Evolutionary conservation across 768 basidiomycete genomes (phyloP).

Genomic region (Hebeloma cylindrosporum): DNA sequence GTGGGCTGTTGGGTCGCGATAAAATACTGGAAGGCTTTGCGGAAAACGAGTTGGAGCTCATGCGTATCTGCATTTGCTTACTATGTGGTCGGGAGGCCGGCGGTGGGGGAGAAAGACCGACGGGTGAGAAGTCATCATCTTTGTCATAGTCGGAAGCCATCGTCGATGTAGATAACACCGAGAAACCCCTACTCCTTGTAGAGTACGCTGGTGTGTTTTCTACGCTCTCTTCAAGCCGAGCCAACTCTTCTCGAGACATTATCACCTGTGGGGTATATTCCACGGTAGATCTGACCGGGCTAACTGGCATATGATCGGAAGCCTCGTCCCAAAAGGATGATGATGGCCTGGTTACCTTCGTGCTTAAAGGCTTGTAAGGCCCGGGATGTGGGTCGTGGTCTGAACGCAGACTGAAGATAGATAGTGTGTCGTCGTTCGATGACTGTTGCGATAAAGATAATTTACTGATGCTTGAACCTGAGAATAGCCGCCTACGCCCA

Average conservation of each 20-base stretch:
- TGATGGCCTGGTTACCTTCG: conserved; percentile 20
- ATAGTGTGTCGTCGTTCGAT: conserved; percentile 52
- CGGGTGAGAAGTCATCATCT: conserved; percentile 22
- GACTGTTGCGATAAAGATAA: conserved; percentile 50
- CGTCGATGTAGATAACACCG: conserved; percentile 42
- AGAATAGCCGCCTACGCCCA: conserved; percentile 61
- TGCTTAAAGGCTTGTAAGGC: conserved; percentile 26
- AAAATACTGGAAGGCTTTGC: conserved; percentile 1
- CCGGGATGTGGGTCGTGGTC: conserved; percentile 36
- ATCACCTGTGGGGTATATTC: conserved; percentile 67
- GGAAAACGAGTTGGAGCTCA: conserved; percentile 9
- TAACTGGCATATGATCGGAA: conserved; percentile 35
- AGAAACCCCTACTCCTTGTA: conserved; percentile 33
- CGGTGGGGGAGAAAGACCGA: conserved; percentile 30
- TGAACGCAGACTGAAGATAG: conserved; percentile 52
- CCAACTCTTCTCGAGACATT: conserved; percentile 66
- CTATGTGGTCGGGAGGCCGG: conserved; percentile 19
- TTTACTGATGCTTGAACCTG: conserved; percentile 51
- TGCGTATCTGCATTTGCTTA: conserved; percentile 12
- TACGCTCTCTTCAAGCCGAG: conserved; percentile 56
- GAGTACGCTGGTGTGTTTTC: conserved; percentile 20
- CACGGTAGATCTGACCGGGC: conserved; percentile 29
- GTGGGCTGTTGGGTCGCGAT: neutral
- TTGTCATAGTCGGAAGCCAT: conserved; percentile 30
- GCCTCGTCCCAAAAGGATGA: conserved; percentile 50